Evolutionary conservation across 2,329 filamentous ascomycete genomes (phyloP), one percentile per base, ranked within the genome.

Genomic region (Aspergillus fumigatus): DNA sequence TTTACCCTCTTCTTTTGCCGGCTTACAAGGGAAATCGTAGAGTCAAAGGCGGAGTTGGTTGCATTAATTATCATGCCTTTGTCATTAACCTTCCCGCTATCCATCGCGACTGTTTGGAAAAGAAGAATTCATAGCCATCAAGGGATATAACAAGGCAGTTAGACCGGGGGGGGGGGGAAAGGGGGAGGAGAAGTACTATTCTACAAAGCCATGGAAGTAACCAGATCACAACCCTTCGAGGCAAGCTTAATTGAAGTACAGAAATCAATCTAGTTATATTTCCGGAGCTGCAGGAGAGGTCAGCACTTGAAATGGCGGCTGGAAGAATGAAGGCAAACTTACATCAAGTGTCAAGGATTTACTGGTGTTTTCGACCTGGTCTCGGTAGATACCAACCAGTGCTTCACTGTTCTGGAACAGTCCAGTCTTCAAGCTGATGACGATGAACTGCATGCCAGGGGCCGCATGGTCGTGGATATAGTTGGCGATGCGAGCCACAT

Each of bases 361-460:
- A 65, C 89, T 95, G 68, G 88, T 95, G 76, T 97, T 99, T 56
- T 91, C 90, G 55, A 88, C 86, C 77, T 99, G 94, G 70, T 99
- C 95, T 63, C 94, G 83, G 79, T 96, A 97, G 10, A 99, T 92
- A 52, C 94, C 94, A 4, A 99, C 92, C 66, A 99, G 75, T 59
- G 92, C 95, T 80, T 99, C 92, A 70, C 91, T 96, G 73, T 95
- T 90, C 76, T 99, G 92, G 78, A 97, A 99, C 55, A 99, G 80
- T 1, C 92, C 92, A 0, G 92, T 89, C 82, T 99, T 99, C 72
- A 99, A 82, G 77, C 87, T 92, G 74, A 99, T 99, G 64, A 99
- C 94, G 59, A 99, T 95, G 66, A 99, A 99, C 74, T 99, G 94
- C 92, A 97, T 97, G 14, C 95, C 95, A 1, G 94, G 94, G 0